phyloP scores from a whole-genome alignment of 129 eudicot genomes.

The Ambrosia artemisiifolia region DNA sequence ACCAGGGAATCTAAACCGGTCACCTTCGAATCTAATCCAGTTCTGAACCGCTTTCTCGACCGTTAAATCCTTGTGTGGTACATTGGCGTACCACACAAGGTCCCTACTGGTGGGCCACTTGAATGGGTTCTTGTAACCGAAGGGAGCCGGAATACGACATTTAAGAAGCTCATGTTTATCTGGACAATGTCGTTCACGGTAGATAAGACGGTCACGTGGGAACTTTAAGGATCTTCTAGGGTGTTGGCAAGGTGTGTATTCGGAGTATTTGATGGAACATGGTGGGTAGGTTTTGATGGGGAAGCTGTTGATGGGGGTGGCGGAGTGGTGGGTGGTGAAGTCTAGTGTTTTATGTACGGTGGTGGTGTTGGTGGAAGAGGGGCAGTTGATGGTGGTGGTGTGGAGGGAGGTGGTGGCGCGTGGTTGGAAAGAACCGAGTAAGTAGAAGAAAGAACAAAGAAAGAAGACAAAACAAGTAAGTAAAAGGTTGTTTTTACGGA shows the following conservation, averaged over 20 bases:
- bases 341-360: slow-evolving; percentile 35
- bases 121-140: slow-evolving; percentile 80
- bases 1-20: slow-evolving; percentile 97
- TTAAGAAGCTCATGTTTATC: slow-evolving; percentile 54
- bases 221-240: slow-evolving; percentile 51
- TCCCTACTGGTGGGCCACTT: slow-evolving; percentile 90
- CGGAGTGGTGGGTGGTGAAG: slow-evolving; percentile 66
- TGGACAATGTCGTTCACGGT: slow-evolving; percentile 91
- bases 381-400: slow-evolving; percentile 28
- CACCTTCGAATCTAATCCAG: slow-evolving; percentile 92
- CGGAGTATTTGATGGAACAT: slow-evolving; percentile 51
- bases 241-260: slow-evolving; percentile 93
- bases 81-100: slow-evolving; percentile 86
- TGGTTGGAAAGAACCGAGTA: slow-evolving; percentile 61
- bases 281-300: slow-evolving; percentile 48
- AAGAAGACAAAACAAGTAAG: slow-evolving; percentile 31
- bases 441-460: slow-evolving; percentile 65
- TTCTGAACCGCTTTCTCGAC: slow-evolving; percentile 97
- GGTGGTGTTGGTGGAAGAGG: slow-evolving; percentile 24
- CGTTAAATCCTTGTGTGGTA: slow-evolving; percentile 87
- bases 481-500: slow-evolving; percentile 35
- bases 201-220: slow-evolving; percentile 53
- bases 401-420: slow-evolving; percentile 27
- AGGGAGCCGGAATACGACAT: slow-evolving; percentile 89
- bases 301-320: slow-evolving; percentile 17